phyloP scores from a whole-genome alignment of 2,329 filamentous ascomycete genomes.

The Neonectria hederae region DNA sequence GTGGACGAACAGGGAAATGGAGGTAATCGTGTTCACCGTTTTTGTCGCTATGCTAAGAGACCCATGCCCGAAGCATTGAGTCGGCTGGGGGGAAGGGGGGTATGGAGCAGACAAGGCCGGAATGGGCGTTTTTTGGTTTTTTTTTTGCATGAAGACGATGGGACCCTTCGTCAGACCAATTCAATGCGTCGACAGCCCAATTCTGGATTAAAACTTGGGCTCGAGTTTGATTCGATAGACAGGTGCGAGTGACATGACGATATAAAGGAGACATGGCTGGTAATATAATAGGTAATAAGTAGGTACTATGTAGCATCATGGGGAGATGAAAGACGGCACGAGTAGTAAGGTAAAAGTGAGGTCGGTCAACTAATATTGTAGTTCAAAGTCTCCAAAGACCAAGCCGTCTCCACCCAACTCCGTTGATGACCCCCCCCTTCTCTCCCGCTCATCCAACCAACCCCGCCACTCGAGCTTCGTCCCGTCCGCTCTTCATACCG shows the following conservation, averaged over 20 bases:
- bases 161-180: constrained; percentile 29
- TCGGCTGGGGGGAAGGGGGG: not conserved
- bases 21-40: constrained; percentile 2
- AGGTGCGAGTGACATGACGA: not conserved
- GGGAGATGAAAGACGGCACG: not conserved
- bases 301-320: not conserved
- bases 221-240: not conserved
- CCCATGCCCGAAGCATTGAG: not conserved
- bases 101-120: not conserved
- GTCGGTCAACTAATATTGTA: constrained; percentile 1
- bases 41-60: not conserved
- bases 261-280: not conserved
- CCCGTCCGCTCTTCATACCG: constrained; percentile 24
- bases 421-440: not conserved
- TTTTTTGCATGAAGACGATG: constrained; percentile 5
- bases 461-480: constrained; percentile 35
- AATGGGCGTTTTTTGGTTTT: not conserved
- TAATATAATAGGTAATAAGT: not conserved
- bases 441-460: constrained; percentile 7
- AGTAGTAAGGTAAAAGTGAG: not conserved
- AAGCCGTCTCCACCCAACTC: constrained; percentile 8
- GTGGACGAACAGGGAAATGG: not conserved
- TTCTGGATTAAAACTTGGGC: not conserved
- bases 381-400: not conserved
- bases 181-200: constrained; percentile 18